Conservation (phyloP, 2,329 filamentous ascomycete species). For the Geosmithia flava region DNA sequence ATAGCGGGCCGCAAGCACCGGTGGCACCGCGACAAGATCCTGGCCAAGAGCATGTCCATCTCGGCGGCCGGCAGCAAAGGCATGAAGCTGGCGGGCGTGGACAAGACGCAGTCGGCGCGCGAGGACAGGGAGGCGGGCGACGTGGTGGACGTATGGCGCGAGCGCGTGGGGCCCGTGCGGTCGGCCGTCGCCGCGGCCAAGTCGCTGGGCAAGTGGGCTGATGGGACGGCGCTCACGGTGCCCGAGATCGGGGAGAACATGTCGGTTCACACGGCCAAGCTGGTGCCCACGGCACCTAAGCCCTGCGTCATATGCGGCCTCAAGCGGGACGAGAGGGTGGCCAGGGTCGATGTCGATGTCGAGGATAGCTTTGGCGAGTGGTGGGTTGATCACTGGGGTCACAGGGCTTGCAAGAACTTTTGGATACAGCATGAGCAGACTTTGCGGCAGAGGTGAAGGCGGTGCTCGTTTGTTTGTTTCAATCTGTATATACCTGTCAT, state of each 20-base stretch:
- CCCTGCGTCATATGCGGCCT: constrained; percentile 78
- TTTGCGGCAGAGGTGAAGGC: constrained; percentile 50
- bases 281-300: constrained; percentile 61
- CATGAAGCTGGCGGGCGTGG: constrained; percentile 84
- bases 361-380: constrained; percentile 93
- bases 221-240: constrained; percentile 32
- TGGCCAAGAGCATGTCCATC: constrained; percentile 83
- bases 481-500: not conserved
- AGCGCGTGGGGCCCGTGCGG: constrained; percentile 62
- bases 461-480: not conserved
- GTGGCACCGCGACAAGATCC: constrained; percentile 80
- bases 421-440: constrained; percentile 67
- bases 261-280: constrained; percentile 54
- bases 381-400: constrained; percentile 88
- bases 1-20: constrained; percentile 75
- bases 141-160: constrained; percentile 62
- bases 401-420: constrained; percentile 68
- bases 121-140: constrained; percentile 81
- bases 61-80: constrained; percentile 64
- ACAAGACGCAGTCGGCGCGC: constrained; percentile 68
- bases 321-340: constrained; percentile 73
- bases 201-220: constrained; percentile 31
- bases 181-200: constrained; percentile 59
- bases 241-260: constrained; percentile 63
- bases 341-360: constrained; percentile 61